phyloP scores from a whole-genome alignment of 176 grass and related monocot genomes.

The Themeda triandra region DNA sequence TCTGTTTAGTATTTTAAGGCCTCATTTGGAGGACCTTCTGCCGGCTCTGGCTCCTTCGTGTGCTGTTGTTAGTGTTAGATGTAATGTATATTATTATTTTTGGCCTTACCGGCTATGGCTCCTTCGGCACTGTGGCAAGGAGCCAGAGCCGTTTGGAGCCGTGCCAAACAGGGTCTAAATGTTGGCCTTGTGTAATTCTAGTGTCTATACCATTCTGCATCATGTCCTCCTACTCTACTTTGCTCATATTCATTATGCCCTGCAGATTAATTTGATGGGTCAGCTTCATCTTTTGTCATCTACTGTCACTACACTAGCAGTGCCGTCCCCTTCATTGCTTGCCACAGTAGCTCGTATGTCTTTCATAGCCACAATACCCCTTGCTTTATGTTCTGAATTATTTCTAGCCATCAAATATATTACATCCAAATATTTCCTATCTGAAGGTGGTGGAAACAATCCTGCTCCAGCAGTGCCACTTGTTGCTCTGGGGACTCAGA shows the following conservation, averaged over 20 bases:
- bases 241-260: conserved; percentile 33
- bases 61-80: background rate
- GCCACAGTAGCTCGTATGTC: conserved; percentile 92
- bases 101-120: background rate
- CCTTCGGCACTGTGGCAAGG: background rate
- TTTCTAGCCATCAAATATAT: conserved; percentile 8
- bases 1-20: conserved; percentile 3
- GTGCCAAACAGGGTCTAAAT: background rate
- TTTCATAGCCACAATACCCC: conserved; percentile 21
- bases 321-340: conserved; percentile 95
- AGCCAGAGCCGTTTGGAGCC: background rate
- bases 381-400: conserved; percentile 33
- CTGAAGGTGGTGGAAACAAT: conserved; percentile 97
- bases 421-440: conserved; percentile 19
- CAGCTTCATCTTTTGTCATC: conserved; percentile 99
- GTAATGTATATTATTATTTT: too few species aligned
- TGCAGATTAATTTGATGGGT: conserved; percentile 94
- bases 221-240: conserved; percentile 1
- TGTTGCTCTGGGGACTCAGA: conserved; percentile 92
- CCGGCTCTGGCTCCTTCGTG: background rate
- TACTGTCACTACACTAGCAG: conserved; percentile 91
- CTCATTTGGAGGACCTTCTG: background rate
- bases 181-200: background rate
- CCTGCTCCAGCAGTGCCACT: conserved; percentile 97
- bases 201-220: background rate